Conservation (phyloP, 2,329 filamentous ascomycete genomes). For the Fusarium incarnatum region DNA sequence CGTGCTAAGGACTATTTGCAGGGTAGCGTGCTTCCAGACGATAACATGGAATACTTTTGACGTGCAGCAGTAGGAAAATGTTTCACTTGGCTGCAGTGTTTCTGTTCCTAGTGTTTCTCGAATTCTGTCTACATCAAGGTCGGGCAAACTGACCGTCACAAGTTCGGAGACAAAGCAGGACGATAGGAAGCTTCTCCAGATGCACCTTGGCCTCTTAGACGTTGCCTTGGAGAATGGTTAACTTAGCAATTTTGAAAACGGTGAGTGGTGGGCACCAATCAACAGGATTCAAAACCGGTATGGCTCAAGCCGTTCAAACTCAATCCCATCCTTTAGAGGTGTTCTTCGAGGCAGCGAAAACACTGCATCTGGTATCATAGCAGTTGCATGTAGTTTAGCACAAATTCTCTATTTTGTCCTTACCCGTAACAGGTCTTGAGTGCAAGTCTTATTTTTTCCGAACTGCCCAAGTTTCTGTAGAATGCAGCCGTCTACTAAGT, state of each 20-base stretch:
- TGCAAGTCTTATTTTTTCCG: not conserved
- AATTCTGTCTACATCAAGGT: not conserved
- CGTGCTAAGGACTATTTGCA: slow-evolving; percentile 4
- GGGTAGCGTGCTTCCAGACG: slow-evolving; percentile 16
- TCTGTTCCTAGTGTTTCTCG: not conserved
- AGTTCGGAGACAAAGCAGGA: not conserved
- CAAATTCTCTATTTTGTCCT: not conserved
- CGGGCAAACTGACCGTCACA: not conserved
- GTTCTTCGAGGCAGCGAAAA: not conserved
- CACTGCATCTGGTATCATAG: not conserved
- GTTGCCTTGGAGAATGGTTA: not conserved
- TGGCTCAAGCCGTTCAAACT: not conserved
- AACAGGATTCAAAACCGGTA: not conserved
- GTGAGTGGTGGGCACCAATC: not conserved
- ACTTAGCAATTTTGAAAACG: slow-evolving; percentile 1
- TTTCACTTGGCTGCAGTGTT: slow-evolving; percentile 3
- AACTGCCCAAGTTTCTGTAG: not conserved
- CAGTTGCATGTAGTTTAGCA: not conserved
- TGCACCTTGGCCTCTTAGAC: not conserved
- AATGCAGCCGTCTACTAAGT: not conserved
- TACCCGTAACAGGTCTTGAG: not conserved
- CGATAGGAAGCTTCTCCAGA: not conserved
- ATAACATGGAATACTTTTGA: slow-evolving; percentile 19
- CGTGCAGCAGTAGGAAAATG: not conserved
- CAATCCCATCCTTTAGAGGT: not conserved